Percentiles rank a stretch among this genome's conserved stretches.
Evolutionary conservation across 768 basidiomycete species (phyloP).

Genomic region (Termitomyces bulborhizus): DNA sequence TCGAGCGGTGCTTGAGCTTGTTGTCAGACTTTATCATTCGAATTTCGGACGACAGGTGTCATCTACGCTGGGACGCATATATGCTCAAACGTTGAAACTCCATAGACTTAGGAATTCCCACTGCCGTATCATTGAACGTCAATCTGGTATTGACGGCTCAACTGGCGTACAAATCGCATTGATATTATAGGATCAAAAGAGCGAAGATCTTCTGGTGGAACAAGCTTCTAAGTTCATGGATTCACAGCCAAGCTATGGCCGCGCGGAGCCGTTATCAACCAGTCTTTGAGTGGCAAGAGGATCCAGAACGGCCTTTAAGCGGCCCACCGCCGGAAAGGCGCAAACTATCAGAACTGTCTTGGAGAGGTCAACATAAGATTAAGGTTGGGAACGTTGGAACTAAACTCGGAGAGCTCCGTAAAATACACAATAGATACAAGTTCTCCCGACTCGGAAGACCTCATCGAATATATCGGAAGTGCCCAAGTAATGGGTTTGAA

Average conservation of each 20-base stretch:
- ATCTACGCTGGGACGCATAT: no score
- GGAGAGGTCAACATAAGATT: not conserved
- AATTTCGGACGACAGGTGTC: no score
- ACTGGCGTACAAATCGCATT: not conserved
- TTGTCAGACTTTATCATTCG: no score
- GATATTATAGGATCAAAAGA: not conserved
- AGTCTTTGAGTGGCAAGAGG: not conserved
- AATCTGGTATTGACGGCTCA: no score
- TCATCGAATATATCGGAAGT: not conserved
- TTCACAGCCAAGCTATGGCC: not conserved
- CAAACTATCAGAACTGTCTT: not conserved
- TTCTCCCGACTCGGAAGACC: not conserved
- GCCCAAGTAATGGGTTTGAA: no score
- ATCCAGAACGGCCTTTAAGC: not conserved
- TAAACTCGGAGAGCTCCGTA: not conserved
- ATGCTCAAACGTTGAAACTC: no score
- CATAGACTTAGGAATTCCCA: no score
- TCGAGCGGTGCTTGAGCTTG: no score
- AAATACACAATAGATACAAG: not conserved
- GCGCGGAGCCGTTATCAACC: not conserved
- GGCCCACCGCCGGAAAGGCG: not conserved
- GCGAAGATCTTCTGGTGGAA: not conserved
- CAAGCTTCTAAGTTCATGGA: not conserved
- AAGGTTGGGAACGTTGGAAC: not conserved
- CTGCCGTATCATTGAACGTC: no score